These are phyloP conservation scores for Penicillium sp. DNA, from an alignment of 2,329 filamentous ascomycete species.

Conservation along the genomic window DNA sequence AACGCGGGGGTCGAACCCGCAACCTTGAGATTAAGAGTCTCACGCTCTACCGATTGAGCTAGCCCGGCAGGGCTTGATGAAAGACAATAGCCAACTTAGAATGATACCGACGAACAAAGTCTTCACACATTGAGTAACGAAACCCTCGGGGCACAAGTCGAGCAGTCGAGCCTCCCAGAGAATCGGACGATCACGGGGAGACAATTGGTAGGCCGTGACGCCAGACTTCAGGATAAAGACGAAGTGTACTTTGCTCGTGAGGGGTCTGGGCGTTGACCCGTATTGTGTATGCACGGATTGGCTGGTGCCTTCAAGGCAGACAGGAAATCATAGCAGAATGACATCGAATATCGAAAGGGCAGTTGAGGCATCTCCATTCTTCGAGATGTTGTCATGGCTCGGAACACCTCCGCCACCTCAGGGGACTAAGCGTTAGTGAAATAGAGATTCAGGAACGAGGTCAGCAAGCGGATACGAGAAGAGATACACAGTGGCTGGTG, in stretches of 20 bases:
- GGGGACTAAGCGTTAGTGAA: not conserved
- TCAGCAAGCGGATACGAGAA: not conserved
- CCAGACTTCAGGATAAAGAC: not conserved
- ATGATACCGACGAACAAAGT: not conserved
- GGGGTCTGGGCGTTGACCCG: slow-evolving; percentile 2
- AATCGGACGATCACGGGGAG: not conserved
- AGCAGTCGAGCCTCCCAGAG: not conserved
- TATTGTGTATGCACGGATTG: not conserved
- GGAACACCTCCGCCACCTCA: not conserved
- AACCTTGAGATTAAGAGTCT: slow-evolving; percentile 47
- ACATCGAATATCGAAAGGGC: slow-evolving; percentile 1
- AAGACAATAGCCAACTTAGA: not conserved
- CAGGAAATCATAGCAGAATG: not conserved
- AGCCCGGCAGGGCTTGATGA: slow-evolving; percentile 36
- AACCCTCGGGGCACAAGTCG: not conserved
- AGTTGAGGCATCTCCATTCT: not conserved
- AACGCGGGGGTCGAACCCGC: slow-evolving; percentile 43
- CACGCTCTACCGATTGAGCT: slow-evolving; percentile 51
- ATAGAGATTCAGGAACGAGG: not conserved
- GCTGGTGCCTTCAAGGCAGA: slow-evolving; percentile 9
- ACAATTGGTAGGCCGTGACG: not conserved
- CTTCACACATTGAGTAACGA: not conserved
- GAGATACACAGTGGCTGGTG: slow-evolving; percentile 13
- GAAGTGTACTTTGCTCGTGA: not conserved
- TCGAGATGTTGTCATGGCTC: not conserved